Percentiles rank a stretch among this genome's conserved stretches.
phyloP scores from a whole-genome alignment of 106 monocot species.

The Dendrobium nobile region DNA sequence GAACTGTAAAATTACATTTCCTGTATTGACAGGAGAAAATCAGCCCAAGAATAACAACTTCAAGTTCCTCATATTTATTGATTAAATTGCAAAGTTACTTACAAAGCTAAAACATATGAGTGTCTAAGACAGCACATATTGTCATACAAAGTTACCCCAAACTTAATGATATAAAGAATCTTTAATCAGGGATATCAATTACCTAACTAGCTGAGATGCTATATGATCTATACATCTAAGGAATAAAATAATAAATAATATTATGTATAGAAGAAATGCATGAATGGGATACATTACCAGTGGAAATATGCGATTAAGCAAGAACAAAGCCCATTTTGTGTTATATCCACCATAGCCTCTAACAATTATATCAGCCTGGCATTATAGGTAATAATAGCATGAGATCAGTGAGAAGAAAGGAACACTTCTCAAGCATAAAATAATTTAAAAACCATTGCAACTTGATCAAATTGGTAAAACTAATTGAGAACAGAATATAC shows the following conservation, averaged over 20 bases:
- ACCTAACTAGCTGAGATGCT: neutral
- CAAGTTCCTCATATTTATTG: neutral
- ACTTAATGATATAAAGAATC: neutral
- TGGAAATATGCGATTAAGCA: slow-evolving; percentile 72
- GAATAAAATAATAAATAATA: neutral
- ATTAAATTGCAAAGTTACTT: neutral
- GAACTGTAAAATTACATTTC: neutral
- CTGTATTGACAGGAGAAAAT: neutral
- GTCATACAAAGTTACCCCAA: neutral
- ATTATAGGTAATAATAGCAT: neutral
- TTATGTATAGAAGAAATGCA: neutral
- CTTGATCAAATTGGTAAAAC: neutral
- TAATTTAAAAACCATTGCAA: neutral
- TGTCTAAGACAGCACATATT: neutral
- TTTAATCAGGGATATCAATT: neutral
- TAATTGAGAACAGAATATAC: neutral
- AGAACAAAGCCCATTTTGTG: slow-evolving; percentile 80
- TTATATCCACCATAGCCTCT: slow-evolving; percentile 98
- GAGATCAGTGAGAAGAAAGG: slow-evolving; percentile 3
- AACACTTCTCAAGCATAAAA: neutral
- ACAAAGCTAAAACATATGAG: neutral
- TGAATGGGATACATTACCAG: slow-evolving; percentile 27
- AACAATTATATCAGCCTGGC: slow-evolving; percentile 79
- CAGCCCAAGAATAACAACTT: neutral
- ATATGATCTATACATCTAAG: neutral